Evolutionary conservation across 352 stramenopile genomes (phyloP), one percentile per base, ranked within the genome.

Genomic region (Globisporangium yorkense): DNA sequence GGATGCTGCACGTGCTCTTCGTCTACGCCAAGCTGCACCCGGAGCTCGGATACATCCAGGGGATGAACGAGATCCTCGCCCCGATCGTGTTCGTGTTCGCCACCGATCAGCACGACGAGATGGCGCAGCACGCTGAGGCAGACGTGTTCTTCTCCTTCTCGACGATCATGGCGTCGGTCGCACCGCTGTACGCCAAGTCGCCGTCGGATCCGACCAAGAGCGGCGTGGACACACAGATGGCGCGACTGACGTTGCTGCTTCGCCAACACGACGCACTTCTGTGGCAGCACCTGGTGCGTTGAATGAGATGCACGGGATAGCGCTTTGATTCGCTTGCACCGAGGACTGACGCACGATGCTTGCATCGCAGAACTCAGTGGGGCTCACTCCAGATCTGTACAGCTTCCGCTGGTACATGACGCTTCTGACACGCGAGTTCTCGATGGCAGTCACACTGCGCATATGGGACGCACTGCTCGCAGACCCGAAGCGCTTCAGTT

Each of bases 41-140:
- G 1, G 70, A 88, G 7, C 73, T 97, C 20, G 86, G 88, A 27
- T 98, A 98, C 76, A 83, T 96, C 54, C 94, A 98, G 68, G 94
- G 92, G 41, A 98, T 98, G 94, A 96, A 98, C 65, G 94, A 98
- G 64, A 89, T 98, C 54, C 71, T 97, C 3, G 93, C 84, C 3
- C 90, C 88, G 35, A 65, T 98, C 3, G 45, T 97, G 18, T 84
- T 81, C 56, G 78, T 83, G 5, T 82, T 94, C 24, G 84, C 90
- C 56, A 75, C 63, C 10, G 87, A 95, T 54, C 41, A 54, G 8
- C 45, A 47, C 12, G 57, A 71, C 3, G 59, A 62, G 10, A 77
- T 63, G 68, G 61, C 65, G 1, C 50, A 52, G 2, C 62, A 86
- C 43, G 59, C 78, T 1, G 77, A 89, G 21, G 67, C 77, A 20